phyloP scores from a whole-genome alignment of 257 asterid species.

The Nemophila menziesii region DNA sequence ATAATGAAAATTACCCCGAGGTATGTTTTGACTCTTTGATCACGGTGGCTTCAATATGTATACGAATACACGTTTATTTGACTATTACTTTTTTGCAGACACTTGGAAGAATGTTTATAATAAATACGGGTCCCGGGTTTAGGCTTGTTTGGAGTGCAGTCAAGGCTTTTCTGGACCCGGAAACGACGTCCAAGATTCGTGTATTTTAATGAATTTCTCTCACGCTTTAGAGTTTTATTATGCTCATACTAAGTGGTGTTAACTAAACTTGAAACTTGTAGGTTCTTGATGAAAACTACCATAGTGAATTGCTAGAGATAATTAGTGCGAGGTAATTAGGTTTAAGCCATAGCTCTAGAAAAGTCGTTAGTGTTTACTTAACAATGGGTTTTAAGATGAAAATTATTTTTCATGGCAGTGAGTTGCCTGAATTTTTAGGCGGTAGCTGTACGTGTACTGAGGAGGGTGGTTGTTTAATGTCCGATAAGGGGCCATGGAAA shows the following conservation, averaged over 20 bases:
- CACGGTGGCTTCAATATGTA: neutral
- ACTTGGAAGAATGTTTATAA: slow-evolving; percentile 32
- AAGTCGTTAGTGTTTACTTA: neutral
- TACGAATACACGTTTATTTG: neutral
- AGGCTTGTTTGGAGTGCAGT: slow-evolving; percentile 43
- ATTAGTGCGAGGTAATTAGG: slow-evolving; percentile 32
- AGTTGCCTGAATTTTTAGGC: slow-evolving; percentile 51
- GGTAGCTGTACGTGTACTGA: slow-evolving; percentile 40
- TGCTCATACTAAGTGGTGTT: neutral
- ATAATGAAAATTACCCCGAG: slow-evolving; percentile 35
- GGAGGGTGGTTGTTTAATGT: slow-evolving; percentile 48
- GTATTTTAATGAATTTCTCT: slow-evolving; percentile 14
- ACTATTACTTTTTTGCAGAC: slow-evolving; percentile 27
- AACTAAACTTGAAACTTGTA: slow-evolving; percentile 8
- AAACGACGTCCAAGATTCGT: slow-evolving; percentile 39
- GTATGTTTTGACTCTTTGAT: slow-evolving; percentile 16
- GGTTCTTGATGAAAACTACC: slow-evolving; percentile 45
- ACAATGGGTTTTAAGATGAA: neutral
- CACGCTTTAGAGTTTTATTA: neutral
- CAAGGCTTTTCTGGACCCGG: slow-evolving; percentile 47
- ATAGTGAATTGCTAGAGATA: slow-evolving; percentile 39
- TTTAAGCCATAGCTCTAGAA: neutral
- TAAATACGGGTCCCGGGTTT: slow-evolving; percentile 54
- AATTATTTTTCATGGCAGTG: slow-evolving; percentile 19
- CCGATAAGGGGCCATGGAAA: slow-evolving; percentile 61